A percentile compares a stretch with the other conserved stretches of the same genome.
Evolutionary conservation across 2,329 filamentous ascomycete genomes (phyloP).

Genomic region (Alternaria triticina): DNA sequence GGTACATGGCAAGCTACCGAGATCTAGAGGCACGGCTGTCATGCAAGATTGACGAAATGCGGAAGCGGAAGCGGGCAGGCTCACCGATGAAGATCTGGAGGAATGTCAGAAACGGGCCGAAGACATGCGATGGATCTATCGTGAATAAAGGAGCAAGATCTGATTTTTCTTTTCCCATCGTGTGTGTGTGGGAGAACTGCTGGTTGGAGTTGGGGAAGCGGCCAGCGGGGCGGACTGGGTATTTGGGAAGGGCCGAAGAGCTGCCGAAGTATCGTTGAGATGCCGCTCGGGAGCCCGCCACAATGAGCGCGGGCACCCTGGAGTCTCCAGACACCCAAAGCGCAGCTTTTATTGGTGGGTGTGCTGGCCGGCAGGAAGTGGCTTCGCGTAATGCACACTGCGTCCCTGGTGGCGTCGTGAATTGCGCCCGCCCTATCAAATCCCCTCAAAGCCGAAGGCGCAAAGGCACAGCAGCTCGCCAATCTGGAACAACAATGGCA

Average conservation of each 20-base stretch:
- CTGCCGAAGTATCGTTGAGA: slow-evolving; percentile 6
- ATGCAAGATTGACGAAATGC: slow-evolving; percentile 15
- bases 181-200: neutral
- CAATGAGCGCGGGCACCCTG: neutral
- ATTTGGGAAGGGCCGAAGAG: neutral
- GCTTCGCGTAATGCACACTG: neutral
- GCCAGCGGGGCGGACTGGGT: slow-evolving; percentile 1
- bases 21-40: slow-evolving; percentile 13
- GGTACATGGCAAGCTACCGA: slow-evolving; percentile 9
- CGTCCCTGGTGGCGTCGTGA: neutral
- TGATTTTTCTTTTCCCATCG: slow-evolving; percentile 11
- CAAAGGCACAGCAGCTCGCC: slow-evolving; percentile 13
- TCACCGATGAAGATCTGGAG: slow-evolving; percentile 13
- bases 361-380: neutral
- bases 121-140: slow-evolving; percentile 1
- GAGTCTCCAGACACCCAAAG: neutral
- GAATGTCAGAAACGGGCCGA: slow-evolving; percentile 5
- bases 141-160: slow-evolving; percentile 7
- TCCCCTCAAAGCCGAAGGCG: neutral
- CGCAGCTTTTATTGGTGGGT: neutral
- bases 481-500: slow-evolving; percentile 5
- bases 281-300: neutral
- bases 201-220: slow-evolving; percentile 13
- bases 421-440: slow-evolving; percentile 1
- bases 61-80: slow-evolving; percentile 17